Conservation (phyloP, 2,329 filamentous ascomycete genomes). For the Fusarium acutatum region DNA sequence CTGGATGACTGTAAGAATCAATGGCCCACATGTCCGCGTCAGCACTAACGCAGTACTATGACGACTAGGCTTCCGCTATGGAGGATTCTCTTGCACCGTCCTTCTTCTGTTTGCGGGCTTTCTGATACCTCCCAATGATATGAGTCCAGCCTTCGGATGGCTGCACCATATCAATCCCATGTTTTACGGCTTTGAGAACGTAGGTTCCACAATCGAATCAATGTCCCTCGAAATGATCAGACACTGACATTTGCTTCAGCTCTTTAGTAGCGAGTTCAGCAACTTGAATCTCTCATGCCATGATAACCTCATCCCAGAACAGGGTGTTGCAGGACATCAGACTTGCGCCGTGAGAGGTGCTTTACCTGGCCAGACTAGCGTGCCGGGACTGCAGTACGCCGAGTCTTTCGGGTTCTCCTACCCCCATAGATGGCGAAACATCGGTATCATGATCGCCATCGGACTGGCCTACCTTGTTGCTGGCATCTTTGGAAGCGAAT, state of each 20-base stretch:
- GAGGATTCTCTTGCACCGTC: not conserved
- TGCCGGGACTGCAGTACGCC: not conserved
- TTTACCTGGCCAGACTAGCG: not conserved
- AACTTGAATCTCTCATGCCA: not conserved
- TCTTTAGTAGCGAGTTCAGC: not conserved
- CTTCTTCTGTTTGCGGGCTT: not conserved
- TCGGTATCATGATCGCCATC: not conserved
- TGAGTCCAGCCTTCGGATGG: not conserved
- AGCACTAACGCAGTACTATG: not conserved
- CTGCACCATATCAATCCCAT: not conserved
- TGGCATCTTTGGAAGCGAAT: not conserved
- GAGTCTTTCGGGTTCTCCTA: not conserved
- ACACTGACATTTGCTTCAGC: not conserved
- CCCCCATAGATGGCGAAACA: not conserved
- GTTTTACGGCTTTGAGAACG: not conserved
- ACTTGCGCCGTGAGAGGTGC: not conserved
- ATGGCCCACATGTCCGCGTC: not conserved
- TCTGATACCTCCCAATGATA: not conserved
- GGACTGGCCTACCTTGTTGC: not conserved
- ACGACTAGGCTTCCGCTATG: not conserved
- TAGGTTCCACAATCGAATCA: rapidly evolving
- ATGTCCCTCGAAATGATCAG: rapidly evolving
- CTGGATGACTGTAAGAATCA: not conserved
- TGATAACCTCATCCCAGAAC: not conserved
- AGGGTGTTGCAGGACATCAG: not conserved